phyloP scores from a whole-genome alignment of 257 asterid genomes.

The Solanum lycopersicoides region DNA sequence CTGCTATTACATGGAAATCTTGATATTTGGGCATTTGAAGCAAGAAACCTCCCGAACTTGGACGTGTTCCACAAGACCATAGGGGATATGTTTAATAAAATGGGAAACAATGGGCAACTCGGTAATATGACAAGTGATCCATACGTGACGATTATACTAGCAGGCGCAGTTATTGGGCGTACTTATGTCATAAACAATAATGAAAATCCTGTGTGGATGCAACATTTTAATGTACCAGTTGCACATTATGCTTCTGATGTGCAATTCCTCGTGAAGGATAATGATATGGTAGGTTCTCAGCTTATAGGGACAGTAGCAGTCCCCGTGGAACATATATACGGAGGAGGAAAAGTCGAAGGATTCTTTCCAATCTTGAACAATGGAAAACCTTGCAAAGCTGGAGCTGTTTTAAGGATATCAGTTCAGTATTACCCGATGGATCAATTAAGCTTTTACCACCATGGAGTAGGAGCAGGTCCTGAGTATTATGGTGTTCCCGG shows the following conservation, averaged over 20 bases:
- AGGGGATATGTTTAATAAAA: slow-evolving; percentile 77
- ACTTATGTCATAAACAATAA: slow-evolving; percentile 73
- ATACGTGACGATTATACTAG: slow-evolving; percentile 51
- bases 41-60: slow-evolving; percentile 96
- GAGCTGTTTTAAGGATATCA: slow-evolving; percentile 71
- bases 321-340: slow-evolving; percentile 70
- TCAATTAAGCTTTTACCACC: slow-evolving; percentile 56
- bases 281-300: slow-evolving; percentile 89
- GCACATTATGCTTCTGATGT: slow-evolving; percentile 87
- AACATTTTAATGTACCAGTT: slow-evolving; percentile 66
- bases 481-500: slow-evolving; percentile 73
- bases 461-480: slow-evolving; percentile 93
- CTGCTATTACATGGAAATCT: slow-evolving; percentile 80
- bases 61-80: slow-evolving; percentile 89
- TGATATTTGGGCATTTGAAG: slow-evolving; percentile 79
- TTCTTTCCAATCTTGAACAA: slow-evolving; percentile 64
- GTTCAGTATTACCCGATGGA: slow-evolving; percentile 70
- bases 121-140: slow-evolving; percentile 90
- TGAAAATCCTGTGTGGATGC: slow-evolving; percentile 95
- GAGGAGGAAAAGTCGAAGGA: slow-evolving; percentile 61
- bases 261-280: slow-evolving; percentile 76
- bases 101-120: slow-evolving; percentile 67
- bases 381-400: slow-evolving; percentile 82
- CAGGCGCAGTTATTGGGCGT: slow-evolving; percentile 73
- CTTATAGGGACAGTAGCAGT: slow-evolving; percentile 75